A percentile compares a stretch with the other conserved stretches of the same genome.
These are phyloP conservation scores for Gaultheria prostrata DNA, from an alignment of 148 eudicot species.

Conservation along the genomic window DNA sequence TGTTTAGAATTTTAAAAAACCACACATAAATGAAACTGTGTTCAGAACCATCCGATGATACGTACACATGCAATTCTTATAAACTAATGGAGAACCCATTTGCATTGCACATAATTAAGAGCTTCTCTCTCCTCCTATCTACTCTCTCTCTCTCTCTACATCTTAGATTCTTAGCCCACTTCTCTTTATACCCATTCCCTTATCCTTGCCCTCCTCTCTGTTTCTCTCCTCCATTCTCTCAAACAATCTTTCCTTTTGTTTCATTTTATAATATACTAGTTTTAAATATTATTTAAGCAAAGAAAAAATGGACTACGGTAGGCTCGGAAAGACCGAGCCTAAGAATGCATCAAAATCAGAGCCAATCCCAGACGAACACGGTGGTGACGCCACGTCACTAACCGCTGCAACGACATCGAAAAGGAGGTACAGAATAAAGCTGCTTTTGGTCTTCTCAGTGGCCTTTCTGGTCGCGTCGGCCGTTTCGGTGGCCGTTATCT, in stretches of 20 bases:
- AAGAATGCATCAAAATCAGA: background rate
- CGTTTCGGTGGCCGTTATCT: constrained; percentile 21
- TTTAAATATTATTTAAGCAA: background rate
- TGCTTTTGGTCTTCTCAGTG: constrained; percentile 20
- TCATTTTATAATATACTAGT: background rate
- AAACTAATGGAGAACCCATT: too few relatives aligned
- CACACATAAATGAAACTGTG: too few relatives aligned
- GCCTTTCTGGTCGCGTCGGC: constrained; percentile 35
- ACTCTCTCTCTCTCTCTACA: background rate
- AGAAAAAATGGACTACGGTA: constrained; percentile 21
- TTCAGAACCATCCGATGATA: too few relatives aligned
- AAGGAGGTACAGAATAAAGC: constrained; percentile 1
- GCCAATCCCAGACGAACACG: background rate
- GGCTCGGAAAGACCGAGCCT: constrained; percentile 16
- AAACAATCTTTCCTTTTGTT: background rate
- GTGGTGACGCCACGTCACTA: background rate
- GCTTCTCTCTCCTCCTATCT: too few relatives aligned
- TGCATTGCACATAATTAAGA: too few relatives aligned
- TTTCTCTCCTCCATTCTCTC: background rate
- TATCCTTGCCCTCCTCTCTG: background rate
- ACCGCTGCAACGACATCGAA: background rate
- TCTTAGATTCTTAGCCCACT: background rate
- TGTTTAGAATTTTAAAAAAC: too few relatives aligned
- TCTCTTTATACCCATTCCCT: background rate
- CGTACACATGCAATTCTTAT: too few relatives aligned